Percentiles rank a stretch among this genome's conserved stretches.
Evolutionary conservation across 495 filamentous ascomycete genomes (phyloP).

Genomic region (Aspergillus sparsus): DNA sequence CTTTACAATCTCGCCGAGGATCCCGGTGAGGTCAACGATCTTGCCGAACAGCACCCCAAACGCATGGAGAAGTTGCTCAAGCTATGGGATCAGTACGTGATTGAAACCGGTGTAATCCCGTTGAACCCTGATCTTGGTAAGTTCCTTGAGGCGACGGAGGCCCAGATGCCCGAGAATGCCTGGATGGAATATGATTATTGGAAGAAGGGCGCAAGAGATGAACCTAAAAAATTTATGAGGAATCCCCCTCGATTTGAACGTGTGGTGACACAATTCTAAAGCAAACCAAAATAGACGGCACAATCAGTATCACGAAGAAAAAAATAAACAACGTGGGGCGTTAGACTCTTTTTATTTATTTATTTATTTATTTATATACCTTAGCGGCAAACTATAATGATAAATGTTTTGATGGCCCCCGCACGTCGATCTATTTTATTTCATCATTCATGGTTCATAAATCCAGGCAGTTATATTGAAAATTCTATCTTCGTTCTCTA

Average conservation of each 20-base stretch:
- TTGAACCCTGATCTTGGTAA: conserved; percentile 44
- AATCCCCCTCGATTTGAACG: conserved; percentile 54
- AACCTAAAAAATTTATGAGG: conserved; percentile 56
- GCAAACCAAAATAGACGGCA: no score
- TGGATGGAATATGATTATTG: conserved; percentile 74
- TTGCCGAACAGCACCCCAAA: conserved; percentile 60
- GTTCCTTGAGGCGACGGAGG: conserved; percentile 59
- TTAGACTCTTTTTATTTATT: no score
- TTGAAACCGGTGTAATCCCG: conserved; percentile 60
- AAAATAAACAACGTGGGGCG: no score
- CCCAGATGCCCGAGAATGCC: conserved; percentile 65
- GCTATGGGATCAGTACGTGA: conserved; percentile 60
- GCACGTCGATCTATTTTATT: not conserved
- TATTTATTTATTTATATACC: no score
- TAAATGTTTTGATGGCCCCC: no score
- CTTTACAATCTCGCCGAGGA: conserved; percentile 47
- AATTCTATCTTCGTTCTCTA: no score
- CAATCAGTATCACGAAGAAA: no score
- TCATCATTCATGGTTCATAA: not conserved
- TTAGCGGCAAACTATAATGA: no score
- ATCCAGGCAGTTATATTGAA: not conserved
- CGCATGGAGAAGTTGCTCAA: conserved; percentile 50
- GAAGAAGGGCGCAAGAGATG: conserved; percentile 60
- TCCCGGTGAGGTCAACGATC: conserved; percentile 57
- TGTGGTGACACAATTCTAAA: conserved; percentile 49